Evolutionary conservation across 768 basidiomycete genomes (phyloP), one percentile per base, ranked within the genome.

Genomic region (Phylloporus arenicola): DNA sequence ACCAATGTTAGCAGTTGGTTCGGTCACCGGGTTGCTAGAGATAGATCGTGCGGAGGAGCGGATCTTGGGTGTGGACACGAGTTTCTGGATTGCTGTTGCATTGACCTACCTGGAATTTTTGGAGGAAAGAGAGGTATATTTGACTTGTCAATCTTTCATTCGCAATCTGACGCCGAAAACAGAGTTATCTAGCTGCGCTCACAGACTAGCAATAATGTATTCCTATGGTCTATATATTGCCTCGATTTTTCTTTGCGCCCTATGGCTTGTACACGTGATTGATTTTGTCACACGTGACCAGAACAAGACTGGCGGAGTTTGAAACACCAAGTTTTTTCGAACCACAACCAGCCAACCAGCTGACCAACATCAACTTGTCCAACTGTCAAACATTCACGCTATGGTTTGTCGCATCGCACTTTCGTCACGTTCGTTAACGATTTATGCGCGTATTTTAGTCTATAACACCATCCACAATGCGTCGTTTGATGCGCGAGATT

Each of bases 401-500:
- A 64, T 67, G 63, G 67, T 65, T 52, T 14, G 65, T 57, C 49
- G 22, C 20, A 14, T 20, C 10, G 24, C 24, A 37, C 13, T 17
- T 20, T 29, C 33, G 30, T n/a, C 5, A 6, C 20, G 19, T 34
- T 20, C 12, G 2, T 41, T 10, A 29, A 35, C 29, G 34, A 46
- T 50, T 14, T 33, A 31, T 54, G 17, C 16, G 20, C 37, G 25
- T 44, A 19, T 6, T 31, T 17, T 47, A 76, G 75, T 70, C 75
- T 39, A 63, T 76, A 37, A 58, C 68, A 20, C 78, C 83, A 51
- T 65, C 79, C 50, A 81, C 82, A 37, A 79, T 91, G 71, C 90
- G 92, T 57, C 85, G 89, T 53, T 72, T 96, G 62, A 87, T 94
- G 78, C 83, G 88, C 47, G 93, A 96, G 71, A 76, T 93, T 39